Base-by-base conservation (phyloP, 2,329 filamentous ascomycete genomes). In the Myriosclerotinia scirpicola region DNA sequence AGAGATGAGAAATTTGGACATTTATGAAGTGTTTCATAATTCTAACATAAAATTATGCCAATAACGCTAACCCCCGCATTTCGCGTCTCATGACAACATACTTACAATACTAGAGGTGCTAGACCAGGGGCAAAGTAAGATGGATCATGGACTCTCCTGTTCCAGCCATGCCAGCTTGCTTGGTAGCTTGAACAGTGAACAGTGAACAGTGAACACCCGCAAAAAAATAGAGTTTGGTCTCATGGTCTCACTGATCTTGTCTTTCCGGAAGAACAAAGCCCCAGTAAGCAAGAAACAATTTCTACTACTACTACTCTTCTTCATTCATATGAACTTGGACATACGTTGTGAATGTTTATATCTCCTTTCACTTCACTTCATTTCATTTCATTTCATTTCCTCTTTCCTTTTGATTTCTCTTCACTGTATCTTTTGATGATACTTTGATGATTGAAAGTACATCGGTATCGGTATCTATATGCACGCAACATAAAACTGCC, bases 51-150 rank as follows among this genome's bases (percentile, higher is more conserved):
- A n/a, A 11, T 50, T 50, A 50, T 60, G 44, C 58, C n/a, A 36
- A 38, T 2, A 20, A 50, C 58, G 34, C 58, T 61, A 61, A 26
- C 58, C 58, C 58, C 58, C 58, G 58, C 58, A 61, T 61, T 50
- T 50, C n/a, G 7, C 44, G 46, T 38, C 44, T 26, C 58, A 50
- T 40, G 58, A 60, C 58, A 50, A 38, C 44, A 59, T 59, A 22
- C 26, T 34, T 22, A n/a, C 20, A 2, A 40, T 34, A 34, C 46
- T 12, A 40, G 38, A 40, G 20, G 46, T 22, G 7, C 6, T 48
- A 38, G 3, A 60, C 38, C 56, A 50, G 30, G 56, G 56, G 56
- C 20, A 48, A 48, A 42, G 42, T 15, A 15, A 59, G 17, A 22
- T 14, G 50, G 42, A 15, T 8, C 9, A 34, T 34, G 30, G 30